phyloP scores from a whole-genome alignment of 2,329 filamentous ascomycete genomes.

The Clonostachys rhizophaga region DNA sequence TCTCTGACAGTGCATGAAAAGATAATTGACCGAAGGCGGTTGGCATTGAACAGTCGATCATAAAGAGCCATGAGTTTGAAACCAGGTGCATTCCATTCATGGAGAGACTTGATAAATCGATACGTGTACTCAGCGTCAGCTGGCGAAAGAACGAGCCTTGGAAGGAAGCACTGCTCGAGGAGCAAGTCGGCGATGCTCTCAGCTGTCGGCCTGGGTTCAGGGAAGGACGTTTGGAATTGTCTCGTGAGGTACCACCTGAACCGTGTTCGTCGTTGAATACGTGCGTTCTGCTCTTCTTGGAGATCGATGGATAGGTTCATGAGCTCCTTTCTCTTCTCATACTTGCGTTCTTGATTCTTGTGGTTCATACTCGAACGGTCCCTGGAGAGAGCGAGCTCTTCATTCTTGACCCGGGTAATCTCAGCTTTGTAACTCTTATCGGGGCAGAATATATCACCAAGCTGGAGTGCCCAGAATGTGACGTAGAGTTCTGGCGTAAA shows the following conservation, averaged over 20 bases:
- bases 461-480: slow-evolving; percentile 86
- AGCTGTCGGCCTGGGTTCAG: slow-evolving; percentile 55
- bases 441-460: slow-evolving; percentile 76
- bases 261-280: slow-evolving; percentile 62
- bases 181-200: slow-evolving; percentile 70
- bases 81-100: slow-evolving; percentile 76
- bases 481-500: slow-evolving; percentile 80
- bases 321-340: slow-evolving; percentile 62
- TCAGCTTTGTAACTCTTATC: slow-evolving; percentile 75
- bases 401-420: slow-evolving; percentile 61
- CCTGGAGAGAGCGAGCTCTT: slow-evolving; percentile 61
- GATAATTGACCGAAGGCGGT: slow-evolving; percentile 75
- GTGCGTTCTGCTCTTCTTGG: slow-evolving; percentile 67
- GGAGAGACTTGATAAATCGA: slow-evolving; percentile 80
- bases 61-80: slow-evolving; percentile 85
- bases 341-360: slow-evolving; percentile 58
- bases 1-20: slow-evolving; percentile 89
- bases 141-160: slow-evolving; percentile 77
- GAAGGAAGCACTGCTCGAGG: slow-evolving; percentile 89
- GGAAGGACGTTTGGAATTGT: slow-evolving; percentile 79
- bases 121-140: slow-evolving; percentile 87
- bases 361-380: slow-evolving; percentile 71
- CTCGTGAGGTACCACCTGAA: slow-evolving; percentile 66
- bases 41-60: slow-evolving; percentile 78
- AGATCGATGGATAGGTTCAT: slow-evolving; percentile 66